Conservation (phyloP, 192 early-diverging fungal species). For the Irineochytrium annulatum region DNA sequence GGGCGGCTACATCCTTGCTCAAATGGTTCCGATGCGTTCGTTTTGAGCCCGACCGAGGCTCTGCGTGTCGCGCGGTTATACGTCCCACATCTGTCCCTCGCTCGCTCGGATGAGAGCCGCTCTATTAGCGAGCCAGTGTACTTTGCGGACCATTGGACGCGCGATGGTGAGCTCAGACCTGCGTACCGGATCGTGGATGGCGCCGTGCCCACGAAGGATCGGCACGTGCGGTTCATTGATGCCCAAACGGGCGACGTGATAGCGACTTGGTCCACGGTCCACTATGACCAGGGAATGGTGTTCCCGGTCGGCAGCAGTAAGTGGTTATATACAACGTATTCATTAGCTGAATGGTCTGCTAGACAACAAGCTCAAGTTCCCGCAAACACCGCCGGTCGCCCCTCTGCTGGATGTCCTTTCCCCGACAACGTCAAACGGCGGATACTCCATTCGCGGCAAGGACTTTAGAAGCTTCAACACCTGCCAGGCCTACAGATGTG, state of each 20-base stretch:
- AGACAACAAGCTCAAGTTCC: background rate
- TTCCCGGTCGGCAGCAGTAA: too few species aligned
- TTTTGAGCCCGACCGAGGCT: background rate
- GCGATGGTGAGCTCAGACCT: background rate
- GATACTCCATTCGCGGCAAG: conserved; percentile 10
- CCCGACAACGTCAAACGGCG: conserved; percentile 1
- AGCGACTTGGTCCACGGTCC: background rate
- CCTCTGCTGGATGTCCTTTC: background rate
- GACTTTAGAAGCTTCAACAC: conserved; percentile 23
- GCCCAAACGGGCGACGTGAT: background rate
- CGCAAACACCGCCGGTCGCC: background rate
- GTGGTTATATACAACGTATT: too few species aligned
- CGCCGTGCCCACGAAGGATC: background rate
- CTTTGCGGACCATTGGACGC: background rate
- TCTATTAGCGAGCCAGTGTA: background rate
- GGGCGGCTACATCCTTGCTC: background rate
- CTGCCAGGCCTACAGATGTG: conserved; percentile 19
- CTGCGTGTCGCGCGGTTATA: background rate
- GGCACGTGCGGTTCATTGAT: conserved; percentile 4
- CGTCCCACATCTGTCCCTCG: background rate
- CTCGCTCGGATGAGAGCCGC: background rate
- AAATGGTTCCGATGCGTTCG: background rate
- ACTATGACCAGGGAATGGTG: background rate
- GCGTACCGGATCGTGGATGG: conserved; percentile 6
- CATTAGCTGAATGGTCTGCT: background rate